Conservation (phyloP, 208 protist genomes). For the Leptomonas seymouri region DNA sequence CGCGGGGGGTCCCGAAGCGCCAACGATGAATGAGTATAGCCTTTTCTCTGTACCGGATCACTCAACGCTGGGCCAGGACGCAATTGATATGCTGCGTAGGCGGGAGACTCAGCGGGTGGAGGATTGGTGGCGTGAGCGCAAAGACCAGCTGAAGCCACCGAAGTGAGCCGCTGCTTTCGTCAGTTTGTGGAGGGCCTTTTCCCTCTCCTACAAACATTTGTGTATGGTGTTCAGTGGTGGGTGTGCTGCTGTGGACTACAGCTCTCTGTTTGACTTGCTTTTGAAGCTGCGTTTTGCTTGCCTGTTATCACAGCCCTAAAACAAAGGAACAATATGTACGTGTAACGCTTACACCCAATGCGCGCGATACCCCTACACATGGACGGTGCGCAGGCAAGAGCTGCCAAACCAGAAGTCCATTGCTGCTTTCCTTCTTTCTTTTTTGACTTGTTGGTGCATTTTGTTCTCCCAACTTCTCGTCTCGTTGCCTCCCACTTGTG, state of each 20-base stretch:
- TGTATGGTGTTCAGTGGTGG: background rate
- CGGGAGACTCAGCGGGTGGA: slow-evolving; percentile 66
- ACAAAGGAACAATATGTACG: background rate
- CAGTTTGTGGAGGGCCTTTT: background rate
- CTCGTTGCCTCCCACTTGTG: too few relatives aligned
- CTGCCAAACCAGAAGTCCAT: too few relatives aligned
- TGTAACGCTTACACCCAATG: background rate
- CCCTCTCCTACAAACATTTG: background rate
- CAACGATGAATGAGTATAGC: slow-evolving; percentile 68
- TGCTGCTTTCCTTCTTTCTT: too few relatives aligned
- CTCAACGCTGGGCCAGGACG: slow-evolving; percentile 73
- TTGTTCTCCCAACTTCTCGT: too few relatives aligned
- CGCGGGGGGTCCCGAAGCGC: slow-evolving; percentile 27
- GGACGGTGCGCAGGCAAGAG: too few relatives aligned
- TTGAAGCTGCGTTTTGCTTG: background rate
- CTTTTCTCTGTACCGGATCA: slow-evolving; percentile 82
- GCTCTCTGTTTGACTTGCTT: background rate
- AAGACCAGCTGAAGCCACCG: slow-evolving; percentile 74
- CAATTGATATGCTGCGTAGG: slow-evolving; percentile 76
- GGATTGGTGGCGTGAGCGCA: slow-evolving; percentile 78
- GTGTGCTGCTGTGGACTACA: background rate
- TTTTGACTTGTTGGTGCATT: too few relatives aligned
- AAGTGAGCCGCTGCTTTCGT: slow-evolving; percentile 25
- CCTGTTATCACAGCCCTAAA: slow-evolving; percentile 7
- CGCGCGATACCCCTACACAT: too few relatives aligned